These are phyloP conservation scores for Ceratocystis colombiana DNA, from an alignment of 2,329 filamentous ascomycete species.

Conservation along the genomic window DNA sequence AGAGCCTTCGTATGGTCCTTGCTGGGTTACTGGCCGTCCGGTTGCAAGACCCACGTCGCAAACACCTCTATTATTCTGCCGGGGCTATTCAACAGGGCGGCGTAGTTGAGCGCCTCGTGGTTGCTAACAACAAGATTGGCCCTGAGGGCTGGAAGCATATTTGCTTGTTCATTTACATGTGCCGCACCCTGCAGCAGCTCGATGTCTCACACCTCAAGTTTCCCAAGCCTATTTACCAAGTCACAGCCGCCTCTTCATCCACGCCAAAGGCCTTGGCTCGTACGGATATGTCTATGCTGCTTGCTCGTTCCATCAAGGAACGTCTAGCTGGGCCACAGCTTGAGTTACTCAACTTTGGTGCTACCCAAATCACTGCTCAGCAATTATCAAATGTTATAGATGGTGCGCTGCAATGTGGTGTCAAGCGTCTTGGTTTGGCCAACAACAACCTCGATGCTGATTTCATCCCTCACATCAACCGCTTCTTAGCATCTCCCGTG, in stretches of 20 bases:
- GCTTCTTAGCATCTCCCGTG: constrained; percentile 62
- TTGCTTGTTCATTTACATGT: constrained; percentile 81
- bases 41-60: constrained; percentile 46
- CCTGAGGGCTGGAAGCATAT: constrained; percentile 85
- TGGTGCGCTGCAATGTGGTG: constrained; percentile 65
- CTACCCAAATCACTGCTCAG: constrained; percentile 60
- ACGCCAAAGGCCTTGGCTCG: constrained; percentile 37
- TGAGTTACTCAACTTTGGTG: constrained; percentile 73
- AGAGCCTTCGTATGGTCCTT: constrained; percentile 75
- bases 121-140: constrained; percentile 89
- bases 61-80: constrained; percentile 28
- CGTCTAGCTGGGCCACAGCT: constrained; percentile 65
- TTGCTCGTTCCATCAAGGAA: constrained; percentile 66
- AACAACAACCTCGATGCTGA: constrained; percentile 67
- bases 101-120: constrained; percentile 71
- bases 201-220: constrained; percentile 81
- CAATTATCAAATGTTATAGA: constrained; percentile 71
- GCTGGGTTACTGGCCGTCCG: constrained; percentile 76
- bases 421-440: constrained; percentile 70
- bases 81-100: constrained; percentile 48
- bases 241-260: constrained; percentile 27
- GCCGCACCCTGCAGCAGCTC: constrained; percentile 70
- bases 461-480: constrained; percentile 63
- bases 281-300: constrained; percentile 45
- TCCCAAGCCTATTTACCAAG: constrained; percentile 36